Evolutionary conservation across 108 stramenopile species (phyloP).

Genomic region (Skeletonema grethae): DNA sequence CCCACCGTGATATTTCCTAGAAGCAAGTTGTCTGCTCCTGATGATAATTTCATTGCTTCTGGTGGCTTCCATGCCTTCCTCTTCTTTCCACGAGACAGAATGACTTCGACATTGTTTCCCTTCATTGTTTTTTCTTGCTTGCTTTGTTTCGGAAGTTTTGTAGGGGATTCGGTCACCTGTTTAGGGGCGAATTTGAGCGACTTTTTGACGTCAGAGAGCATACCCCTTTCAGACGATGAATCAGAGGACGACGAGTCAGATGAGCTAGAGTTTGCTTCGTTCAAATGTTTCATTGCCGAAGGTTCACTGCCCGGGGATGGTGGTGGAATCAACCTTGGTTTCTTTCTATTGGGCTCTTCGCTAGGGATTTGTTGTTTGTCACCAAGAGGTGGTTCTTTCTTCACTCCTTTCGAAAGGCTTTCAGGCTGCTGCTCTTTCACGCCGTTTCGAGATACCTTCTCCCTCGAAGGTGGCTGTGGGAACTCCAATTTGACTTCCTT

Average conservation of each 20-base stretch:
- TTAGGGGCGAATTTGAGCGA: constrained; percentile 16
- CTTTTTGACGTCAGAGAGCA: constrained; percentile 17
- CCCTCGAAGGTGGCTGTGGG: constrained; percentile 56
- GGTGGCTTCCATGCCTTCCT: constrained; percentile 61
- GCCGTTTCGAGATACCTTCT: constrained; percentile 48
- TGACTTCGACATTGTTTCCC: constrained; percentile 66
- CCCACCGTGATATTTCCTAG: constrained; percentile 60
- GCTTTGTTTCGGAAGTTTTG: not conserved
- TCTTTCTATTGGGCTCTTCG: constrained; percentile 3
- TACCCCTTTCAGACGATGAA: constrained; percentile 17
- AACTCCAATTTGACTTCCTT: constrained; percentile 81
- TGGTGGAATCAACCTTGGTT: not conserved
- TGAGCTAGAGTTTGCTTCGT: constrained; percentile 18
- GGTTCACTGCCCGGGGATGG: constrained; percentile 19
- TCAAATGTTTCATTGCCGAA: constrained; percentile 29
- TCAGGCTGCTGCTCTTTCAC: constrained; percentile 47
- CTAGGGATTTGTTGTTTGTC: not conserved
- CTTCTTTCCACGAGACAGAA: constrained; percentile 57
- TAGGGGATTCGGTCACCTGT: not conserved
- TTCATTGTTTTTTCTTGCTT: constrained; percentile 14
- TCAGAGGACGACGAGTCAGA: constrained; percentile 17
- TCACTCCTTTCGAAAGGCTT: constrained; percentile 44
- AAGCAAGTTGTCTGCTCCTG: constrained; percentile 44
- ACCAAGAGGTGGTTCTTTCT: not conserved
- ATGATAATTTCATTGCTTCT: constrained; percentile 18